Percentiles rank a stretch among this genome's conserved stretches.
phyloP scores from a whole-genome alignment of 2,329 filamentous ascomycete genomes.

The Ophiostoma sp. region DNA sequence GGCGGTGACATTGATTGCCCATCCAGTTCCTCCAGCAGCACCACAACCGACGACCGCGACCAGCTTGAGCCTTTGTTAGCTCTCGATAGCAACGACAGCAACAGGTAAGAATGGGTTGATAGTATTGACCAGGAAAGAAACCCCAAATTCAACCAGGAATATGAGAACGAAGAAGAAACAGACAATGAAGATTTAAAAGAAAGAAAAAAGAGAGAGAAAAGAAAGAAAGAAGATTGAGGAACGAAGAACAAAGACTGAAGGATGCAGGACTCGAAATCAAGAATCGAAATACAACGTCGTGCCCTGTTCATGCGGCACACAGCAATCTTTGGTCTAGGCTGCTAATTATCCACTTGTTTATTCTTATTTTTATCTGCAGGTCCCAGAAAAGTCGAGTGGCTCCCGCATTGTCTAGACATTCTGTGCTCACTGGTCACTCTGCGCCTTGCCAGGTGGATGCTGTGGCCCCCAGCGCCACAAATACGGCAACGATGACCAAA shows the following conservation, averaged over 20 bases:
- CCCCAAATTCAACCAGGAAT: neutral
- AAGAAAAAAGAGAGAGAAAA: neutral
- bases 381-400: slow-evolving; percentile 21
- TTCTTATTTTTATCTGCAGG: slow-evolving; percentile 13
- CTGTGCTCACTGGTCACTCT: neutral
- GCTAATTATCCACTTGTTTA: slow-evolving; percentile 6
- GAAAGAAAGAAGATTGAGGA: neutral
- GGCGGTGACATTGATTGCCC: slow-evolving; percentile 14
- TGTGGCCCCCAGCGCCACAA: slow-evolving; percentile 17
- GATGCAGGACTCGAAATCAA: neutral
- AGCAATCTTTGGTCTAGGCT: neutral
- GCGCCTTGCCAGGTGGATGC: slow-evolving; percentile 10
- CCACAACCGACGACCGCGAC: neutral
- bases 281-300: slow-evolving; percentile 1
- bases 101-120: neutral
- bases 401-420: slow-evolving; percentile 9
- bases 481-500: slow-evolving; percentile 10
- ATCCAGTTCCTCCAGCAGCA: neutral
- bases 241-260: neutral
- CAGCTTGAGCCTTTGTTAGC: neutral
- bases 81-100: neutral
- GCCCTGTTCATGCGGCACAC: neutral
- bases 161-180: neutral
- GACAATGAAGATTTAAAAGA: neutral
- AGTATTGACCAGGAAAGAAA: neutral